Evolutionary conservation across 1,139 yeast genomes (phyloP), one percentile per base, ranked within the genome.

Genomic region (Pichia sp.): DNA sequence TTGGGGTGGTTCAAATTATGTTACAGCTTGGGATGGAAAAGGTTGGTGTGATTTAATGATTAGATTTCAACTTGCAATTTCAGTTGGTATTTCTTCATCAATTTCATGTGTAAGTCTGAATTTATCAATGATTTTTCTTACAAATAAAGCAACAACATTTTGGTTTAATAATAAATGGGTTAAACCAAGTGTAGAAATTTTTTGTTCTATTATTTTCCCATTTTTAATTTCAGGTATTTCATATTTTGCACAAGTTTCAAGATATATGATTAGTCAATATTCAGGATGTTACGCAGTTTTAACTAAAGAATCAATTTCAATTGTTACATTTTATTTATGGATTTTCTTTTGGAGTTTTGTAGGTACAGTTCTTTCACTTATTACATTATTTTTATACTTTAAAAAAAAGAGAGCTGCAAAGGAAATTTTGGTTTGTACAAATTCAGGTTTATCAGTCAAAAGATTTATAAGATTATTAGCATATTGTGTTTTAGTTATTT

Each of bases 1-100:
- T 30, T 89, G 96, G 96, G 78, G 87, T 41, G 73, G 71, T 6
- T 74, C 72, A 1, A 62, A 70, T 35, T 76, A 73, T 53, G 64
- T 67, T 37, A 57, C 54, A 0, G 56, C 61, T 20, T 87, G 85
- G 82, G 70, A 77, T 51, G 97, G 96, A 1, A 64, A 69, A 42
- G 77, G 74, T 1, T 87, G 87, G 72, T 89, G 97, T 64, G 97
- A 89, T 62, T 65, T 89, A 6, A 73, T 78, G 61, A 72, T 76
- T 1, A 75, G 85, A 49, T 51, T 89, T 30, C 79, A 77, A 52
- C 69, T 76, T 28, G 90, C 82, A 4, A 74, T 86, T 1, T 70
- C 77, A 46, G 68, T 79, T 20, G 96, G 96, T 1, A 76, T 83
- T 47, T 63, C 84, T 11, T 76, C 89, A 50, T 80, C 94, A 6